Base-by-base conservation (phyloP, 2,329 filamentous ascomycete genomes). In the Colletotrichum spinosum region DNA sequence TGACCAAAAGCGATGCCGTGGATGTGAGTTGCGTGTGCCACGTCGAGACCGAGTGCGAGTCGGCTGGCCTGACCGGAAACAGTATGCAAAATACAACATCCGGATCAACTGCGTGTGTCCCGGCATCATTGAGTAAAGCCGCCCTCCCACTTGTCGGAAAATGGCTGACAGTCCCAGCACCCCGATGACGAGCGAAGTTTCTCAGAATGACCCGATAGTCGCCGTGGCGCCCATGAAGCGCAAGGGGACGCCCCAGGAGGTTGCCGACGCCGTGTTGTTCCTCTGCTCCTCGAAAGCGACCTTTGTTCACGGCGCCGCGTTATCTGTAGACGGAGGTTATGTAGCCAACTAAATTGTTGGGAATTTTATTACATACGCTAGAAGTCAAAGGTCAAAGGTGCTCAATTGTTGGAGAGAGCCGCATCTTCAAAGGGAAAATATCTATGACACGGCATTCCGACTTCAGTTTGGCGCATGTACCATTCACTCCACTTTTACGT, bases 1-100 rank as follows among this genome's bases (percentile, higher is more conserved):
- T 84, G 73, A 84, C 82, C 4, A 80, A 76, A 63, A 78, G 76
- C 54, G 81, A 83, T 73, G 81, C 81, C n/a, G 79, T 83, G 44
- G 79, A 83, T 68, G 80, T 81, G 57, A 67, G 76, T 70, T 37
- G 10, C 13, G 3, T 25, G 25, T 17, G 17, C 17, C 25, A 5
- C 25, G 25, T 25, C 25, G 25, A 25, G 25, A 25, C 25, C 25
- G 25, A 25, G 25, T 5, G 25, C 25, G 25, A 25, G 25, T 25
- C 4, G 25, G 25, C 25, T 5, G 25, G 25, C 4, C 51, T 53
- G 9, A 53, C 15, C 3, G n/a, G 6, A 2, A 9, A 11, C 42
- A 81, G 80, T 83, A 83, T 67, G 76, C 80, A 3, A 75, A 80
- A 41, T 72, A 82, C 42, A 77, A 78, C 41, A 82, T 84, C 60